Percentiles rank a stretch among this genome's conserved stretches.
phyloP scores from a whole-genome alignment of 164 flowering plant species.

The Cinnamomum micranthum region DNA sequence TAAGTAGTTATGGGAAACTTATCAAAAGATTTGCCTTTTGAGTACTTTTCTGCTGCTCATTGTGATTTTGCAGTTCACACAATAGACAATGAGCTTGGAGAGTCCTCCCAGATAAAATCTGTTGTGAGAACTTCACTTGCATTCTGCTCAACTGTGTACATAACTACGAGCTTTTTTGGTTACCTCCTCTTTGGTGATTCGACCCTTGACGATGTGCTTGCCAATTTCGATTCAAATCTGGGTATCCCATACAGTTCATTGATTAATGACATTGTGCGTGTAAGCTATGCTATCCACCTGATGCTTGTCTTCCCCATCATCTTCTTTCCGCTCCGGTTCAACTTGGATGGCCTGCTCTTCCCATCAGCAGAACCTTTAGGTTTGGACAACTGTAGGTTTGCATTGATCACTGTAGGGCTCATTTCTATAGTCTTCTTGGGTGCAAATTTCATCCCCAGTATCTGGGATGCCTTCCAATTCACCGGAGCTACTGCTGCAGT shows the following conservation, averaged over 20 bases:
- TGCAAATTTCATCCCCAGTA: constrained; percentile 93
- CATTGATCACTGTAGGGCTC: constrained; percentile 49
- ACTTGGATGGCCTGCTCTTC: constrained; percentile 82
- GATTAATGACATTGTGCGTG: constrained; percentile 83
- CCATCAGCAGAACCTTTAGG: constrained; percentile 56
- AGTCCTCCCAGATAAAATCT: constrained; percentile 49
- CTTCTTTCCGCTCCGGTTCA: constrained; percentile 76
- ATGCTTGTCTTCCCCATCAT: constrained; percentile 94
- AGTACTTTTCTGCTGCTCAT: neutral
- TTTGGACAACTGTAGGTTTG: constrained; percentile 61
- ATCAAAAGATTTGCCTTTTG: neutral
- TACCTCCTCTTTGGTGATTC: constrained; percentile 83
- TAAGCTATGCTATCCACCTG: constrained; percentile 83
- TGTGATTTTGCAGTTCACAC: constrained; percentile 68
- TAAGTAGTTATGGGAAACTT: neutral
- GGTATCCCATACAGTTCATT: constrained; percentile 76
- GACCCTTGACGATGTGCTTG: constrained; percentile 91
- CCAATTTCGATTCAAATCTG: constrained; percentile 77
- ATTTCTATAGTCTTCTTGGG: constrained; percentile 63
- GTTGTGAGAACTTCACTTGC: constrained; percentile 67
- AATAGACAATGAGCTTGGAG: constrained; percentile 83
- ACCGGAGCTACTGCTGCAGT: constrained; percentile 98
- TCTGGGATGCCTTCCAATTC: constrained; percentile 98
- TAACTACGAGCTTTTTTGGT: constrained; percentile 81
- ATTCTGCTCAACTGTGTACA: constrained; percentile 78